Evolutionary conservation across 805 yeast species (phyloP), one percentile per base, ranked within the genome.

Genomic region (Ogataea neopini): DNA sequence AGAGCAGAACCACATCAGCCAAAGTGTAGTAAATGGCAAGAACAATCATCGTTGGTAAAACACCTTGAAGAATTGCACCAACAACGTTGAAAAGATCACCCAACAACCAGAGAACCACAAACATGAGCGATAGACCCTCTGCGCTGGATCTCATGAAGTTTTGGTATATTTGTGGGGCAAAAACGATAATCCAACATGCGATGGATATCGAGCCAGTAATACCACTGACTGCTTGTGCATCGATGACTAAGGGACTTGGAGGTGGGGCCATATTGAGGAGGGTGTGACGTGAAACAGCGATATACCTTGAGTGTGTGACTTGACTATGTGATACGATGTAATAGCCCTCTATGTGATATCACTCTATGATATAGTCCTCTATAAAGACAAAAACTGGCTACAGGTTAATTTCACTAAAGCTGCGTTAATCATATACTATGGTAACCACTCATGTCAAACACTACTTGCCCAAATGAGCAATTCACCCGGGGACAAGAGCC

Each of bases 121-220:
- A 94, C 52, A 87, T 72, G 33, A 91, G 68, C 6, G 97, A 90
- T 15, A 94, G 75, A 5, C 98, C 97, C 46, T 94, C 97, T 6
- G 96, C 83, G 29, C 90, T 82, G 65, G 88, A 84, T 61, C 98
- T 73, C 51, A 77, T 75, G 61, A 88, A 90, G 64, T 91, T 92
- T 63, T 94, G 97, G 66, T 89, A 91, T 38, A 94, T 86, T 64
- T 92, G 98, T 9, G 98, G 98, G 32, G 96, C 95, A 73, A 94
- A 92, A 14, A 92, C 99, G 41, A 94, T 91, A 50, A 94, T 85
- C 99, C 99, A 92, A 66, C 97, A 94, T 13, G 97, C 96, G 40
- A 92, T 80, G 15, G 98, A 92, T 29, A 94, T 89, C 10, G 96
- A 88, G 22, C 87, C 88, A 15, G 86, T 81, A 47, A 87, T 84